phyloP scores from a whole-genome alignment of 2,329 filamentous ascomycete genomes.

The Hymenoscyphus linearis region DNA sequence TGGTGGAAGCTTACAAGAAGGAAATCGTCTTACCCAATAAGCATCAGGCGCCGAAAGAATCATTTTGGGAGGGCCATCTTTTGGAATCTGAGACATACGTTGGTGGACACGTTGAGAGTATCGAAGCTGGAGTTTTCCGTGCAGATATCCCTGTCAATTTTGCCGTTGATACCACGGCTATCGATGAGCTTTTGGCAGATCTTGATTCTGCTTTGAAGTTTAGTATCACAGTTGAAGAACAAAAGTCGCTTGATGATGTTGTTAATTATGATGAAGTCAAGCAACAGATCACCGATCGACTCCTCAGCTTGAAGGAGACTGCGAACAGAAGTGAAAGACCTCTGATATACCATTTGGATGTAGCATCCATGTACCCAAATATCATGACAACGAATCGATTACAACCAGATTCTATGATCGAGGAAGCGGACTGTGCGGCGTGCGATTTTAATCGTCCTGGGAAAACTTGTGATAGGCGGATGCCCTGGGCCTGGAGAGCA shows the following conservation, averaged over 20 bases:
- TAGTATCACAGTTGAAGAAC: conserved; percentile 77
- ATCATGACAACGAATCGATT: conserved; percentile 99
- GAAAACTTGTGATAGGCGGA: conserved; percentile 89
- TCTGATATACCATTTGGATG: conserved; percentile 95
- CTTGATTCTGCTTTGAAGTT: conserved; percentile 87
- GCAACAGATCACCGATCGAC: conserved; percentile 66
- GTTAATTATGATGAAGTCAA: conserved; percentile 82
- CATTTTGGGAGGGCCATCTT: conserved; percentile 95
- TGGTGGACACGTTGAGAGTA: conserved; percentile 97
- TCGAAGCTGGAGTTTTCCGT: conserved; percentile 94
- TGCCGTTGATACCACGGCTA: conserved; percentile 77
- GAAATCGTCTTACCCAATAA: conserved; percentile 95
- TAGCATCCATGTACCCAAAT: conserved; percentile 99
- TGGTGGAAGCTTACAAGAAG: conserved; percentile 95
- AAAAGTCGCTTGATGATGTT: conserved; percentile 74
- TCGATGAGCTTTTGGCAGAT: conserved; percentile 83
- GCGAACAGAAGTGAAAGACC: conserved; percentile 82
- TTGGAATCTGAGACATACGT: conserved; percentile 98
- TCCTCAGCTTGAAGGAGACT: conserved; percentile 70
- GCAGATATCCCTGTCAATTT: conserved; percentile 95
- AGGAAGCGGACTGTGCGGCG: conserved; percentile 91
- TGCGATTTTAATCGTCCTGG: conserved; percentile 98
- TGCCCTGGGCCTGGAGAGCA: conserved; percentile 98
- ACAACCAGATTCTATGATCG: conserved; percentile 98
- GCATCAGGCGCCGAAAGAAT: conserved; percentile 81